A percentile compares a stretch with the other conserved stretches of the same genome.
Evolutionary conservation across 2,329 filamentous ascomycete species (phyloP).

Genomic region (Graphiopsis chlorocephala): DNA sequence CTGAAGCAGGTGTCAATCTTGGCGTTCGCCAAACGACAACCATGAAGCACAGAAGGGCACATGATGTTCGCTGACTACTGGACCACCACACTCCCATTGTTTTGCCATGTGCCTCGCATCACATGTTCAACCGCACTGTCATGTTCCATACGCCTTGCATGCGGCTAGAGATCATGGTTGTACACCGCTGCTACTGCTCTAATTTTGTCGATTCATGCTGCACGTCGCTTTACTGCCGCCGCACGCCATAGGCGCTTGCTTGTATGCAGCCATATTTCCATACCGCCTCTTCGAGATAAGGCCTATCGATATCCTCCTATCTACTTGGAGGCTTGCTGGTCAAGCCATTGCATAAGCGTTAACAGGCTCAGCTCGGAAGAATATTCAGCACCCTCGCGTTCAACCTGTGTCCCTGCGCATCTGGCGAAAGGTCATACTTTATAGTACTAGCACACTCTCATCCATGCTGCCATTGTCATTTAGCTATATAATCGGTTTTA

Average conservation of each 20-base stretch:
- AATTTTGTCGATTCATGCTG: neutral
- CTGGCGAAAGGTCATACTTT: neutral
- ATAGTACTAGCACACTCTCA: neutral
- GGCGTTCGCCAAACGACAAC: neutral
- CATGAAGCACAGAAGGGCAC: neutral
- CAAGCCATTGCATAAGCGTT: neutral
- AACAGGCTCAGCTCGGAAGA: neutral
- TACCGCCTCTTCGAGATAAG: neutral
- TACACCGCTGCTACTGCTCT: neutral
- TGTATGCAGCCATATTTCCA: neutral
- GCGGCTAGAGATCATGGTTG: neutral
- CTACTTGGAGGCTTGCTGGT: neutral
- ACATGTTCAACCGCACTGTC: neutral
- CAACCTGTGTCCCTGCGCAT: neutral
- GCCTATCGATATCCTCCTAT: neutral
- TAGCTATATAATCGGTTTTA: neutral
- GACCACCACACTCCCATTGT: neutral
- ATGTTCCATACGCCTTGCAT: neutral
- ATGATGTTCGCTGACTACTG: neutral
- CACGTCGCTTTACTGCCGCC: neutral
- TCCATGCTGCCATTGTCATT: neutral
- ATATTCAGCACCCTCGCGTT: neutral
- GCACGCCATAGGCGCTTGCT: neutral
- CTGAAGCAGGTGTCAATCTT: neutral
- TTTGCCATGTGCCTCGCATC: conserved; percentile 3